phyloP scores from a whole-genome alignment of 208 protist species.

The Porcisia hertigi region DNA sequence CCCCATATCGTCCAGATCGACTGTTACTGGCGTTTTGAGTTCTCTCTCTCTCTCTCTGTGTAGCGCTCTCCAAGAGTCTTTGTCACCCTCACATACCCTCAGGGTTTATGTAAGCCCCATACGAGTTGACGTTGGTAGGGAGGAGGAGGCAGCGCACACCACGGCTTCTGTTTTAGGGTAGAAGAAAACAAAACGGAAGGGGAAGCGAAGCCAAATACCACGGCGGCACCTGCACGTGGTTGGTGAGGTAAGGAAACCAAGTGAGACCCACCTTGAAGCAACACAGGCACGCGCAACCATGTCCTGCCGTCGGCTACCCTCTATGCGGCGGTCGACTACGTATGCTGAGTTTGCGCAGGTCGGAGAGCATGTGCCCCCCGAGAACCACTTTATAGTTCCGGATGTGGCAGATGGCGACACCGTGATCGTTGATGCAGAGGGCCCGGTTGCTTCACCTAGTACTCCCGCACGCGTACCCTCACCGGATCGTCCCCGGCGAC shows the following conservation, averaged over 20 bases:
- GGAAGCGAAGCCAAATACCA: neutral
- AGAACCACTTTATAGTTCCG: constrained; percentile 28
- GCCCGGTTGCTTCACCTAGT: neutral
- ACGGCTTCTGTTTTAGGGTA: too few species aligned
- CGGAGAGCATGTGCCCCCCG: constrained; percentile 30
- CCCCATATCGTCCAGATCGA: neutral
- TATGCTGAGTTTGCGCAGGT: constrained; percentile 44
- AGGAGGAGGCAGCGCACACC: too few species aligned
- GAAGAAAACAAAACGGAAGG: neutral
- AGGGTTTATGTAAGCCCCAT: neutral
- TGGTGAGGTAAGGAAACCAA: neutral
- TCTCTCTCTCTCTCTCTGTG: neutral
- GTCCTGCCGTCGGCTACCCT: constrained; percentile 36
- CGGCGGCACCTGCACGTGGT: neutral
- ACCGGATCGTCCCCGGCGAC: constrained; percentile 4
- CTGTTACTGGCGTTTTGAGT: neutral
- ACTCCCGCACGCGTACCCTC: constrained; percentile 4
- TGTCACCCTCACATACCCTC: neutral
- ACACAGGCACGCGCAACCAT: neutral
- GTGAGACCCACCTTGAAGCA: neutral
- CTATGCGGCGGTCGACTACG: constrained; percentile 31
- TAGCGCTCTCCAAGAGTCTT: neutral
- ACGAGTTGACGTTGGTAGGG: too few species aligned
- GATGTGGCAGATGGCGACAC: neutral
- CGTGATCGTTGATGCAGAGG: neutral